Evolutionary conservation across 208 protist species (phyloP), one percentile per base, ranked within the genome.

Genomic region (Cochliopodium minus): DNA sequence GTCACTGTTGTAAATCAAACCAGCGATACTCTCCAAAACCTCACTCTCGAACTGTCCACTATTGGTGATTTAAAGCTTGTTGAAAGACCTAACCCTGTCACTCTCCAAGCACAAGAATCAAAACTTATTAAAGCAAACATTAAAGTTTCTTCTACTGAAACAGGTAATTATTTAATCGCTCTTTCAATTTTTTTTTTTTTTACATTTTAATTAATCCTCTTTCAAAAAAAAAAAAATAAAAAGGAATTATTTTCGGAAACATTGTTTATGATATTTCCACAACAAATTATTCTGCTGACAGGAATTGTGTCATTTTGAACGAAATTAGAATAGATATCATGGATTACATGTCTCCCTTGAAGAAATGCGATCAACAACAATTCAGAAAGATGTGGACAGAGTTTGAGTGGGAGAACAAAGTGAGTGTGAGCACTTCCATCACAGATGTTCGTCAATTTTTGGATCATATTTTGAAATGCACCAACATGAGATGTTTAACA

Each of bases 391-490:
- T 96, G 87, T 98, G 93, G 92, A 70, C 84, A 33, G 85, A 91
- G 68, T 97, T 96, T 61, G 90, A 94, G 66, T 98, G 93, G 93
- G 92, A 98, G 74, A 98, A 96, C 75, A 93, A 93, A 62, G 81
- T 96, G 9, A 69, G 70, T 39, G 77, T 94, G 1, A 78, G 78
- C n/a, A 90, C 86, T 15, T 68, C 72, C 28, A 80, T 82, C 46
- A 67, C 46, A 40, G 67, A 74, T 47, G 67, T 73, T 35, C 53
- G 76, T 7, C 72, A 81, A 52, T 97, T 90, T 64, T 66, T 96
- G 33, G 57, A 86, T 32, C 78, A 87, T 70, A 80, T 97, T 9
- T 69, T 78, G 29, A 66, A 73, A 35, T 62, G 80, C 45, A 89
- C 93, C 17, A 96, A 97, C 67, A 97, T 96, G 91, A 50, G 57